Evolutionary conservation across 305 asterid genomes (phyloP).

Genomic region (Solanum hybrid): DNA sequence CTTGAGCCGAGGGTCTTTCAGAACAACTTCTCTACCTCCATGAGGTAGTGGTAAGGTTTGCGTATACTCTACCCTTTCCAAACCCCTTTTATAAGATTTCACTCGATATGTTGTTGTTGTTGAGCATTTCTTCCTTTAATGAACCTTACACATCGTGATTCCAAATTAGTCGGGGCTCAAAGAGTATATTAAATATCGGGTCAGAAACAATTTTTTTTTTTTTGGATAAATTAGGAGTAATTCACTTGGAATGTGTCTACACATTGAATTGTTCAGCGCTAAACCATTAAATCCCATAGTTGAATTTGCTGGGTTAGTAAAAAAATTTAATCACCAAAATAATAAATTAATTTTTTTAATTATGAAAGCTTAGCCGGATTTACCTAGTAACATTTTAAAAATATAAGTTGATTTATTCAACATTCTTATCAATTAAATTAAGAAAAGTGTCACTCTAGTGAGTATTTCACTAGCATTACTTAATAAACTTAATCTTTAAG

Average conservation of each 20-base stretch:
- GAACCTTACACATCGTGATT: not conserved
- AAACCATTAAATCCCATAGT: not conserved
- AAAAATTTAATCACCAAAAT: not conserved
- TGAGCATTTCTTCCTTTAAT: not conserved
- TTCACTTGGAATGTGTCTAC: not conserved
- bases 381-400: not conserved
- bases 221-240: not conserved
- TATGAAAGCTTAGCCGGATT: not conserved
- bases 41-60: fast-evolving
- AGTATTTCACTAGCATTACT: not conserved
- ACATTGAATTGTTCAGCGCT: not conserved
- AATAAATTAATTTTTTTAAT: not conserved
- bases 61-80: fast-evolving
- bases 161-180: not conserved
- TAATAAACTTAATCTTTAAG: not conserved
- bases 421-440: not conserved
- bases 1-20: not conserved
- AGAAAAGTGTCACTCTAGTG: not conserved
- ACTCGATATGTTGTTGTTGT: too few species aligned
- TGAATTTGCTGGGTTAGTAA: not conserved
- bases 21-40: not conserved
- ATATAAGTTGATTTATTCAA: not conserved
- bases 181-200: not conserved
- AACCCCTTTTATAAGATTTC: not conserved
- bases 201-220: not conserved